Evolutionary conservation across 345 rosid genomes (phyloP), one percentile per base, ranked within the genome.

Genomic region (Eucalyptus coolabah): DNA sequence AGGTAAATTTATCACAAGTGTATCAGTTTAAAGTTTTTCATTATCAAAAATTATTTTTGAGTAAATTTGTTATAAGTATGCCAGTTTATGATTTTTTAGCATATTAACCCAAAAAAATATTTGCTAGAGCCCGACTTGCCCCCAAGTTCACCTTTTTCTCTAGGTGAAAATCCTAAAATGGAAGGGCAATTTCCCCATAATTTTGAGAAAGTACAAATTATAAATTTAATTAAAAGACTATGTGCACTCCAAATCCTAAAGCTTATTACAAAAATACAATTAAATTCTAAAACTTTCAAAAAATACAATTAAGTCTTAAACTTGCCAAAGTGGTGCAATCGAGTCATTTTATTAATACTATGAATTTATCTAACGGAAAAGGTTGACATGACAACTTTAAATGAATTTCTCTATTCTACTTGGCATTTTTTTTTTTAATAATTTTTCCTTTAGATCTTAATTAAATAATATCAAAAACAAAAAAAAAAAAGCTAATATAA

Each of bases 211-310:
- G 16, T 63, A 63, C 0, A n/a, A 30, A 63, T 30, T 63, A 6
- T 30, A 63, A 65, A 1, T 65, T 30, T 65, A 30, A 30, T 13
- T 65, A 30, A 1, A 1, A 28, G 59, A 0, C 0, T 53, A 53
- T 53, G 26, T 53, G 59, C 59, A 53, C 26, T 53, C 5, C 24
- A 8, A 8, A 0, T 53, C 59, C 59, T 53, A 53, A 53, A 53
- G 4, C 26, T 53, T 4, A 53, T 53, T 21, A 21, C 1, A 0
- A 19, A 53, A 53, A 19, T 53, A 0, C 23, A 19, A 53, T 53
- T 53, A 0, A 19, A 0, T 8, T 53, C 0, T 4, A 0, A 53
- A 53, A 19, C 0, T 1, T 53, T 53, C 59, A 8, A 53, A 53
- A 53, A 0, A 0, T 53, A 0, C 5, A 53, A 19, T 53, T 0